Base-by-base conservation (phyloP, 495 filamentous ascomycete species). In the Diplogelasinospora grovesii region DNA sequence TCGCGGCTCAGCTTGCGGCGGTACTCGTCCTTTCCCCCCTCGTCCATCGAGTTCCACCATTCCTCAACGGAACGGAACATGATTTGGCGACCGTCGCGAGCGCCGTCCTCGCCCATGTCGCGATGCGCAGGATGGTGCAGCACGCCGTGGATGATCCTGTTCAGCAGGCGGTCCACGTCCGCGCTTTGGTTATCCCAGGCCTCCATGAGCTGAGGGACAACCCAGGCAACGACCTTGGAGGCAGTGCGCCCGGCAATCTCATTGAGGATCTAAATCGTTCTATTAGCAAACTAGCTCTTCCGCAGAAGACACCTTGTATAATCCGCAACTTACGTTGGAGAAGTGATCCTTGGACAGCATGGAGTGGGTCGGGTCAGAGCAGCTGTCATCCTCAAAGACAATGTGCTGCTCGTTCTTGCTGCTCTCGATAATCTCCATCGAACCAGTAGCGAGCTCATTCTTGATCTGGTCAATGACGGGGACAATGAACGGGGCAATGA, bases 321-420 rank as follows among this genome's bases (percentile, higher is more conserved):
- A 18, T 11, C n/a, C 0, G 4, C 9, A 16, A 49, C 66, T 59
- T 57, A 68, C 64, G 52, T 88, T 87, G 31, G 81, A 81, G 59
- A 93, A 95, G 56, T 95, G 88, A 51, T 94, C 89, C 68, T 95
- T 95, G 29, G 85, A 85, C 14, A 95, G 74, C 89, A 95, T 95
- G n/a, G 83, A 89, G 59, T 95, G 89, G 8, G 89, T 95, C 6
- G 89, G 89, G 54, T 95, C 81, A 15, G 77, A 75, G 35, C 60
- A 82, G 25, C 66, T 30, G 46, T 89, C 80, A 48, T 95, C 80
- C n/a, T 82, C 53, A 61, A 93, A 95, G 20, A 95, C 86, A 38
- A 87, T 74, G 47, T 81, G 77, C 59, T 95, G 89, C 58, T 88
- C 78, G 27, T 83, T 75, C 54, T 79, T 73, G 56, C 82, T 85